These are phyloP conservation scores for Citrus hindsii DNA, from an alignment of 345 rosid species.

Conservation along the genomic window DNA sequence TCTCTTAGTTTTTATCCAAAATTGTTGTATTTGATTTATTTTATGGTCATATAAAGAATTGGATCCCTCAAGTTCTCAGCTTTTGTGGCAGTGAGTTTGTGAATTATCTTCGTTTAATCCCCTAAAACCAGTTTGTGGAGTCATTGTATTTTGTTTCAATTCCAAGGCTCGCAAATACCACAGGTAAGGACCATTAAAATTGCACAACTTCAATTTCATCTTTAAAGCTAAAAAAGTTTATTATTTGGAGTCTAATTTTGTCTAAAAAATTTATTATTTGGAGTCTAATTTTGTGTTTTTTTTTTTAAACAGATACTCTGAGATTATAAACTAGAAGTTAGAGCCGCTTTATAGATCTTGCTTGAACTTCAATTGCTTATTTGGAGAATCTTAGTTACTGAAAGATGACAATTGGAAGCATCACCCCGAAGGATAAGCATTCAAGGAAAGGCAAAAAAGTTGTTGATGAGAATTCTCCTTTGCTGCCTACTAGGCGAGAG, in stretches of 20 bases:
- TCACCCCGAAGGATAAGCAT: constrained; percentile 43
- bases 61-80: neutral
- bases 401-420: constrained; percentile 52
- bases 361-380: neutral
- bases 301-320: neutral
- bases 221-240: neutral
- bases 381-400: constrained; percentile 11
- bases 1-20: neutral
- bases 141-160: neutral
- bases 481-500: constrained; percentile 45
- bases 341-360: constrained; percentile 7
- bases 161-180: neutral
- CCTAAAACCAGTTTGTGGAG: neutral
- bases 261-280: neutral
- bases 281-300: neutral
- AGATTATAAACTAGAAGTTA: neutral
- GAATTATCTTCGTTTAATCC: neutral
- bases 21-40: neutral
- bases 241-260: neutral
- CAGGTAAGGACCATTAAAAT: neutral
- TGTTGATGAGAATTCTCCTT: constrained; percentile 50
- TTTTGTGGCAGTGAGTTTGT: neutral
- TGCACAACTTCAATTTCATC: neutral
- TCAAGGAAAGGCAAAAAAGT: constrained; percentile 35
- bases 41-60: neutral